Conservation (phyloP, 179 eudicot species). For the Vitellaria paradoxa region DNA sequence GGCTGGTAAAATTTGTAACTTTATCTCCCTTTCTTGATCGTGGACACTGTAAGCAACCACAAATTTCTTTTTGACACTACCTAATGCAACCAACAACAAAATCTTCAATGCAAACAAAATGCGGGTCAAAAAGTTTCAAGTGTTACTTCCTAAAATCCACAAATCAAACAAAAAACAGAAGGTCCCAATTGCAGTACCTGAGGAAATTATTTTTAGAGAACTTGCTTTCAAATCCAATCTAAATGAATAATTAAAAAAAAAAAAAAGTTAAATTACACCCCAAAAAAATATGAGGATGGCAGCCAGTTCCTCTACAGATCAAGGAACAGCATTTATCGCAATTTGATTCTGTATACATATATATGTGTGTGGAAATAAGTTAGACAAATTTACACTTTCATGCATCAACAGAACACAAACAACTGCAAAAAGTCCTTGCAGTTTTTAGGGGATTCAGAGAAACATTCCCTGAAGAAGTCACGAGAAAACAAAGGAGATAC, state of each 20-base stretch:
- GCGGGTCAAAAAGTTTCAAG: no score
- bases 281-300: no score
- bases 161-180: no score
- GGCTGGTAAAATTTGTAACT: neutral
- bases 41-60: neutral
- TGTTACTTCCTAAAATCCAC: no score
- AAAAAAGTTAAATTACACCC: no score
- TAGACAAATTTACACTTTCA: constrained; percentile 29
- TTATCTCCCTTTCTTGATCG: neutral
- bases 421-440: constrained; percentile 13
- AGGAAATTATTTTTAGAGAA: no score
- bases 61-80: neutral
- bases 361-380: constrained; percentile 14
- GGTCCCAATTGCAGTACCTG: no score
- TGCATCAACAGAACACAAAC: constrained; percentile 17
- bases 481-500: constrained; percentile 4
- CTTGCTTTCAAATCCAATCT: no score
- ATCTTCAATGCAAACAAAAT: neutral
- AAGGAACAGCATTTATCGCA: neutral
- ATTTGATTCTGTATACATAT: constrained; percentile 10
- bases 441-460: neutral
- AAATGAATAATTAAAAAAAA: no score
- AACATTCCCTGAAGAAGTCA: constrained; percentile 14
- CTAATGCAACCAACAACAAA: neutral
- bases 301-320: neutral